Percentiles rank a stretch among this genome's conserved stretches.
phyloP scores from a whole-genome alignment of 192 early-diverging fungal species.

The Backusella liffmaniae region DNA sequence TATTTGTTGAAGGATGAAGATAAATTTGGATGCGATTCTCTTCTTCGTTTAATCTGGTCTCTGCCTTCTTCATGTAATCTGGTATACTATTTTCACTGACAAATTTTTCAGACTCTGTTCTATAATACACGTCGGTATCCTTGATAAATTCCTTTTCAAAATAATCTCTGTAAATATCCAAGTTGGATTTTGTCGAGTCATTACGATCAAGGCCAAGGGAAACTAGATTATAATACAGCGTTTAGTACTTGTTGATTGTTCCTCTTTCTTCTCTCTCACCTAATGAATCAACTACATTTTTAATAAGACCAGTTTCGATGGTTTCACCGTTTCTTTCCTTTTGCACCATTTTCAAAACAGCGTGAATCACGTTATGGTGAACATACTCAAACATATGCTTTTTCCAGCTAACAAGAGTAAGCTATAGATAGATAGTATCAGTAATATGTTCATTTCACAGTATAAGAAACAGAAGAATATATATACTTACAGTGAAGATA shows the following conservation, averaged over 20 bases:
- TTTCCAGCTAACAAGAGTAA: slow-evolving; percentile 87
- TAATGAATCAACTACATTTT: slow-evolving; percentile 89
- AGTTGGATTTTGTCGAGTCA: slow-evolving; percentile 73
- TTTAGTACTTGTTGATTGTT: not conserved
- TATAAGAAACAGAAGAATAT: not conserved
- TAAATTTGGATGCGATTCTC: slow-evolving; percentile 86
- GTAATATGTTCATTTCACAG: not conserved
- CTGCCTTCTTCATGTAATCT: slow-evolving; percentile 96
- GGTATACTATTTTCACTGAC: slow-evolving; percentile 86
- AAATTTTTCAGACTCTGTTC: slow-evolving; percentile 86
- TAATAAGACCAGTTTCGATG: slow-evolving; percentile 81
- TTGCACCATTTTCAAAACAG: slow-evolving; percentile 80
- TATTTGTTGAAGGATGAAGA: slow-evolving; percentile 78
- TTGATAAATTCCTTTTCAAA: slow-evolving; percentile 85
- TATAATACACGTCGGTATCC: slow-evolving; percentile 85
- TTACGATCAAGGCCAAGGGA: slow-evolving; percentile 80
- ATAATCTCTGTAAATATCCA: slow-evolving; percentile 86
- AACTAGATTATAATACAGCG: slow-evolving; percentile 45
- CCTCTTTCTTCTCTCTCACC: slow-evolving; percentile 48
- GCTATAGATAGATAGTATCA: slow-evolving; percentile 40
- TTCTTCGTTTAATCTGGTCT: slow-evolving; percentile 74
- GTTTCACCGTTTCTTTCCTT: slow-evolving; percentile 87
- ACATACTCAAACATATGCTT: slow-evolving; percentile 72
- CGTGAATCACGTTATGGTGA: slow-evolving; percentile 67
- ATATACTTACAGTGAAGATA: slow-evolving; percentile 81